phyloP scores from a whole-genome alignment of 768 basidiomycete genomes.

The Mrakia blollopis region DNA sequence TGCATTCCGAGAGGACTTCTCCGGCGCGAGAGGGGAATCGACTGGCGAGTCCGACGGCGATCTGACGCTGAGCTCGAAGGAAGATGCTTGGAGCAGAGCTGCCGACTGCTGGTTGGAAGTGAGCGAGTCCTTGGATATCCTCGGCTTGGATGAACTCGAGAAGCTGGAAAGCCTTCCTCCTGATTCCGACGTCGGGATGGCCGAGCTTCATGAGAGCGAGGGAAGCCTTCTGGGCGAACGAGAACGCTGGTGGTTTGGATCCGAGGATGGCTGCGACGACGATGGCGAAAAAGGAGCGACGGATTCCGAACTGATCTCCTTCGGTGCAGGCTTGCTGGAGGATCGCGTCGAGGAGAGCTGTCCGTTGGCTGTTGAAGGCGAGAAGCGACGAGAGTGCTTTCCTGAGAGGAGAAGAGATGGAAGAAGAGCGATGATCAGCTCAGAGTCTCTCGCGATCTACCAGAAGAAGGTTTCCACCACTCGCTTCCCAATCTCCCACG shows the following conservation, averaged over 20 bases:
- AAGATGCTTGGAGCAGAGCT: conserved; percentile 72
- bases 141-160: conserved; percentile 68
- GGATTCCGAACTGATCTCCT: conserved; percentile 42
- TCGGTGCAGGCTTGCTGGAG: conserved; percentile 63
- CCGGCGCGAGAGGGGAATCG: conserved; percentile 61
- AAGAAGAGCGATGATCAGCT: conserved; percentile 36
- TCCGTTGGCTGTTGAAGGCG: conserved; percentile 54
- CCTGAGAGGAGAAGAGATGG: conserved; percentile 49
- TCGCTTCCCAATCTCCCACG: conserved; percentile 29
- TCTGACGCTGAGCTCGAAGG: conserved; percentile 68
- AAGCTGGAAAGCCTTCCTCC: conserved; percentile 71
- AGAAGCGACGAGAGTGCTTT: conserved; percentile 70
- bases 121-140: conserved; percentile 60
- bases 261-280: conserved; percentile 65
- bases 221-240: conserved; percentile 68
- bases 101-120: conserved; percentile 64
- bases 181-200: conserved; percentile 59
- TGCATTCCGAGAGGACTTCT: conserved; percentile 64
- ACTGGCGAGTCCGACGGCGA: conserved; percentile 72
- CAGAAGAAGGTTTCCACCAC: conserved; percentile 33
- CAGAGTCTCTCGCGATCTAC: conserved; percentile 31
- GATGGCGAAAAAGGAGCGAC: conserved; percentile 64
- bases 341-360: conserved; percentile 59
- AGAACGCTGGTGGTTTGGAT: conserved; percentile 53
- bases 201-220: conserved; percentile 80